Conservation (phyloP, 2,329 filamentous ascomycete species). For the Alternaria arbusti region DNA sequence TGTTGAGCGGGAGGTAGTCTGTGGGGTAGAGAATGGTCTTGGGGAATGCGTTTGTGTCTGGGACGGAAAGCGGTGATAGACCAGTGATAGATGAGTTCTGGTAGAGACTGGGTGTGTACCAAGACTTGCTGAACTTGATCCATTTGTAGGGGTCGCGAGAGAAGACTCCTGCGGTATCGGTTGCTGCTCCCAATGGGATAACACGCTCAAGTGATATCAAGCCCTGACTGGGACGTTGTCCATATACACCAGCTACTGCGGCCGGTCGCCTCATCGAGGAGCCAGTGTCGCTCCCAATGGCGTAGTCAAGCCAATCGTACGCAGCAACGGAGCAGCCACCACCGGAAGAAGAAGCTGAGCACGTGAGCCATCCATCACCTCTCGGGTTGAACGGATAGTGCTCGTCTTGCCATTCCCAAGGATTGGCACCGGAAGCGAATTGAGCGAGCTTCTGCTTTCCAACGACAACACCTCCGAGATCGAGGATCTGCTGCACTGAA, state of each 20-base stretch:
- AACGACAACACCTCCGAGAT: slow-evolving; percentile 51
- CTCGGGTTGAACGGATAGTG: slow-evolving; percentile 55
- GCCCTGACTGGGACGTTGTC: slow-evolving; percentile 34
- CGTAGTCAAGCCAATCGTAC: slow-evolving; percentile 57
- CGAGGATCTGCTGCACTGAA: slow-evolving; percentile 32
- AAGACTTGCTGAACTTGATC: slow-evolving; percentile 48
- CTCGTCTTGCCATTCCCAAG: slow-evolving; percentile 36
- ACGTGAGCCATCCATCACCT: slow-evolving; percentile 36
- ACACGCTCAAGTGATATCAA: slow-evolving; percentile 34
- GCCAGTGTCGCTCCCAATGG: slow-evolving; percentile 55
- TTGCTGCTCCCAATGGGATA: slow-evolving; percentile 29
- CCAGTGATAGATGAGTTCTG: slow-evolving; percentile 48
- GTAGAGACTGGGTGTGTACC: slow-evolving; percentile 47
- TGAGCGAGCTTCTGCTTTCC: slow-evolving; percentile 62
- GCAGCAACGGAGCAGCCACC: slow-evolving; percentile 49
- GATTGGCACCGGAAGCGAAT: slow-evolving; percentile 48
- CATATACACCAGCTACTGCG: slow-evolving; percentile 53
- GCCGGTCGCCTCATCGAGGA: slow-evolving; percentile 57
- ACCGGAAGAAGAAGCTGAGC: slow-evolving; percentile 43
- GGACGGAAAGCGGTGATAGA: slow-evolving; percentile 44
- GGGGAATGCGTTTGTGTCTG: slow-evolving; percentile 45
- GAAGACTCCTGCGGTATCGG: slow-evolving; percentile 37
- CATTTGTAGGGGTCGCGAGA: slow-evolving; percentile 40
- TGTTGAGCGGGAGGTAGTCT: slow-evolving; percentile 52
- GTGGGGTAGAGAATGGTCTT: slow-evolving; percentile 50